Evolutionary conservation across 2,329 filamentous ascomycete genomes (phyloP).

Genomic region (Trichophyton benhamiae): DNA sequence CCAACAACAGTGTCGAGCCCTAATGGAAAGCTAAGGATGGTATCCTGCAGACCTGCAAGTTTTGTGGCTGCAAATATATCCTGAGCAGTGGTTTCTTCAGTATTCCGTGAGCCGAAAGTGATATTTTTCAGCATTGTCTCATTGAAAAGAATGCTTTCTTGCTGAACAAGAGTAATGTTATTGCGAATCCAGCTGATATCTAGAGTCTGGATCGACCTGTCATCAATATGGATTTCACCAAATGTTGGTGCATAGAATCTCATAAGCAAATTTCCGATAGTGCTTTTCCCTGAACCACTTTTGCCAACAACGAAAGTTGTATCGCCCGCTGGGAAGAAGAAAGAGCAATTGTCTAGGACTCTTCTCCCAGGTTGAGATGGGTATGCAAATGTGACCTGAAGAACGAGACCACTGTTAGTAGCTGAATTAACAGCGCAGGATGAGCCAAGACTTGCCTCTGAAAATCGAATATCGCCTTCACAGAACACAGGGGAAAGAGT

Average conservation of each 20-base stretch:
- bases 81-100: conserved; percentile 37
- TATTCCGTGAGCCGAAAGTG: conserved; percentile 50
- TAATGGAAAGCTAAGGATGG: conserved; percentile 52
- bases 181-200: conserved; percentile 60
- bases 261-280: conserved; percentile 65
- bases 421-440: neutral
- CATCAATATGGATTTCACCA: conserved; percentile 60
- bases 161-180: conserved; percentile 71
- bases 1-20: conserved; percentile 64
- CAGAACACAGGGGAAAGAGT: conserved; percentile 34
- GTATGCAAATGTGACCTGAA: conserved; percentile 72
- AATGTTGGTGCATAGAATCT: conserved; percentile 58
- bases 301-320: conserved; percentile 71
- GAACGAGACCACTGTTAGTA: conserved; percentile 10
- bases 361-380: conserved; percentile 52
- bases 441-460: conserved; percentile 41
- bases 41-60: conserved; percentile 56
- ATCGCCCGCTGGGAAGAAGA: conserved; percentile 60
- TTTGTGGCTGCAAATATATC: conserved; percentile 52
- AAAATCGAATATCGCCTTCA: conserved; percentile 56
- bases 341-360: conserved; percentile 49
- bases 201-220: conserved; percentile 47
- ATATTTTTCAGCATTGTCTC: conserved; percentile 71
- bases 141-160: conserved; percentile 68
- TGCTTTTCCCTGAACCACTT: conserved; percentile 90